phyloP scores from a whole-genome alignment of 768 basidiomycete genomes.

The Psilocybe sp. region DNA sequence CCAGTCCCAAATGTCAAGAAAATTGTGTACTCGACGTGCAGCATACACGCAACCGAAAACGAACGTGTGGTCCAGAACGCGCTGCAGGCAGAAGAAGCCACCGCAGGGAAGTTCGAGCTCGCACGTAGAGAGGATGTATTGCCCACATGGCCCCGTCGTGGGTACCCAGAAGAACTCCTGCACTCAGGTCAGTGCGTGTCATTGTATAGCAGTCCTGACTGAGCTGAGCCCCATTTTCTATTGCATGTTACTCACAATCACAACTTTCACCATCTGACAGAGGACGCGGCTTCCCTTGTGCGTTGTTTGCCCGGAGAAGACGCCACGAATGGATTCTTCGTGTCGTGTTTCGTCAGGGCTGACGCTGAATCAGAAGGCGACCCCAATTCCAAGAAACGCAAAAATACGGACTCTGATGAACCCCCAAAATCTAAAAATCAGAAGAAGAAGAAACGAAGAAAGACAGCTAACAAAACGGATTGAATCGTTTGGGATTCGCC shows the following conservation, averaged over 20 bases:
- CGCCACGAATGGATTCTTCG: slow-evolving; percentile 95
- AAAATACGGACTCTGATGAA: slow-evolving; percentile 20
- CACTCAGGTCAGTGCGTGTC: slow-evolving; percentile 39
- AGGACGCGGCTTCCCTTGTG: slow-evolving; percentile 56
- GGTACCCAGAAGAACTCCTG: slow-evolving; percentile 62
- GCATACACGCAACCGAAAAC: slow-evolving; percentile 87
- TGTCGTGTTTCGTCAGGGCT: slow-evolving; percentile 76
- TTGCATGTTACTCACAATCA: background rate
- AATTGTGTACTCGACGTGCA: slow-evolving; percentile 99
- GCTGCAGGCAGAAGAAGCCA: slow-evolving; percentile 70
- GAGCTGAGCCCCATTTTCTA: too few species aligned
- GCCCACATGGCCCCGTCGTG: slow-evolving; percentile 82
- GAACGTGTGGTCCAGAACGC: slow-evolving; percentile 84
- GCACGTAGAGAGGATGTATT: slow-evolving; percentile 68
- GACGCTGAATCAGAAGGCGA: slow-evolving; percentile 9
- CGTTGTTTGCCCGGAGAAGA: slow-evolving; percentile 82
- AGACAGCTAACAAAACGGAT: slow-evolving; percentile 5
- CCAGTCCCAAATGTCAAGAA: slow-evolving; percentile 73
- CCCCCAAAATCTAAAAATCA: slow-evolving; percentile 16
- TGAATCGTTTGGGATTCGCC: slow-evolving; percentile 2
- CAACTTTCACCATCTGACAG: slow-evolving; percentile 27
- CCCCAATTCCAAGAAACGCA: slow-evolving; percentile 20
- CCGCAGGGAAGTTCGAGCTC: slow-evolving; percentile 56
- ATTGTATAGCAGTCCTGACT: background rate
- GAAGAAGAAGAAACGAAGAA: slow-evolving; percentile 20